phyloP scores from a whole-genome alignment of 495 filamentous ascomycete genomes.

The Daldinia vernicosa region DNA sequence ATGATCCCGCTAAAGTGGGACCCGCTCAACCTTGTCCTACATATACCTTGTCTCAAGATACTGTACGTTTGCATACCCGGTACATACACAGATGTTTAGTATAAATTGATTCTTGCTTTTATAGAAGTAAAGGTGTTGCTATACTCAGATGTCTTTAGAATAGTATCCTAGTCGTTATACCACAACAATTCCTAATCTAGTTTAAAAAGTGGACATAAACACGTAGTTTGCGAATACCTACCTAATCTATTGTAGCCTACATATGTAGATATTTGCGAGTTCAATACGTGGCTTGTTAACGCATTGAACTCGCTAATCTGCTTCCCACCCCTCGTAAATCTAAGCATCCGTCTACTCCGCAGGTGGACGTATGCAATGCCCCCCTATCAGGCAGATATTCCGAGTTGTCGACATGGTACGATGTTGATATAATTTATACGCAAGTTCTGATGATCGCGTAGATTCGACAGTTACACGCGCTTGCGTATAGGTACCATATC shows the following conservation, averaged over 20 bases:
- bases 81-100: background rate
- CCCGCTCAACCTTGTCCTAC: conserved; percentile 6
- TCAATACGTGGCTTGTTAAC: conserved; percentile 5
- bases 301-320: conserved; percentile 8
- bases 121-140: background rate
- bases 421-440: conserved; percentile 23
- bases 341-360: conserved; percentile 10
- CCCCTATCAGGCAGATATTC: conserved; percentile 7
- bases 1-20: conserved; percentile 37
- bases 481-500: conserved; percentile 26
- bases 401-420: background rate
- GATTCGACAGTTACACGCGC: conserved; percentile 25
- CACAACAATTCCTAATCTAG: background rate
- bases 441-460: conserved; percentile 29
- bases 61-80: background rate
- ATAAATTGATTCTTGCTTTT: background rate
- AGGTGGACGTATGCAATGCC: conserved; percentile 13
- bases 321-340: conserved; percentile 9
- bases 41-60: conserved; percentile 5
- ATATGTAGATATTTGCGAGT: conserved; percentile 4
- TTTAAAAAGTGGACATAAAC: background rate
- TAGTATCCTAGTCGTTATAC: background rate
- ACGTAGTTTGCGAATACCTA: conserved; percentile 13
- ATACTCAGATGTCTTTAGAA: background rate
- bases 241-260: conserved; percentile 21